phyloP scores from a whole-genome alignment of 2,329 filamentous ascomycete genomes.

The Pseudogymnoascus sp. region DNA sequence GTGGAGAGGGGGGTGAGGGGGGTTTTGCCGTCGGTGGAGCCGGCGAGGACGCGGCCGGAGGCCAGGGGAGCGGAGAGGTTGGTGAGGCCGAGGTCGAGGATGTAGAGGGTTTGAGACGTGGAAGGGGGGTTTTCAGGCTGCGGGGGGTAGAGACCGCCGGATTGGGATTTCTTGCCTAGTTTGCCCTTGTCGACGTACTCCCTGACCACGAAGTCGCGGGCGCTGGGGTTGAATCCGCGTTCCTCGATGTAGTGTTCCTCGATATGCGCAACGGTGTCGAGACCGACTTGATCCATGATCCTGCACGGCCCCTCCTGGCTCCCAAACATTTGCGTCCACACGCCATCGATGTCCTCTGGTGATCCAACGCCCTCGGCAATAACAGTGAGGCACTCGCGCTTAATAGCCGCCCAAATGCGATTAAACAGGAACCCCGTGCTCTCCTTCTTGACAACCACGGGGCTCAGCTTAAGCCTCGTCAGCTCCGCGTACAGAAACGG shows the following conservation, averaged over 20 bases:
- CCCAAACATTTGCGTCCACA: constrained; percentile 31
- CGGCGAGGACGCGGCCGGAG: constrained; percentile 14
- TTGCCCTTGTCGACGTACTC: constrained; percentile 26
- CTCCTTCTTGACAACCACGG: constrained; percentile 29
- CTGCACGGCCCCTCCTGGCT: constrained; percentile 31
- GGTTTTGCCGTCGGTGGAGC: constrained; percentile 10
- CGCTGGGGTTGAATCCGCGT: constrained; percentile 15
- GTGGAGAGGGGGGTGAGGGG: neutral
- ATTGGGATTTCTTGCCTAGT: constrained; percentile 27
- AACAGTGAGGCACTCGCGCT: constrained; percentile 31
- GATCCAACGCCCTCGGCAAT: constrained; percentile 29
- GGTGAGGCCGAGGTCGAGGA: constrained; percentile 18
- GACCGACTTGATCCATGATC: constrained; percentile 33
- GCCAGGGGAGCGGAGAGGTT: constrained; percentile 10
- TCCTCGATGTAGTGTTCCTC: constrained; percentile 33
- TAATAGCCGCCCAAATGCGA: constrained; percentile 35
- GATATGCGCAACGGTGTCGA: constrained; percentile 33
- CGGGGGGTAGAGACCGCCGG: constrained; percentile 19
- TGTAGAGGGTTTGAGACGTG: constrained; percentile 10
- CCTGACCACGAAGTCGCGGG: constrained; percentile 28
- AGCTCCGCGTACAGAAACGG: constrained; percentile 25
- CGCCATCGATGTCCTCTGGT: constrained; percentile 30
- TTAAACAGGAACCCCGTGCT: constrained; percentile 35
- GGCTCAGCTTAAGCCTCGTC: constrained; percentile 29
- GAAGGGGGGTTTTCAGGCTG: neutral